A percentile compares a stretch with the other conserved stretches of the same genome.
phyloP scores from a whole-genome alignment of 306 rosid species.

The Lupinus albus region DNA sequence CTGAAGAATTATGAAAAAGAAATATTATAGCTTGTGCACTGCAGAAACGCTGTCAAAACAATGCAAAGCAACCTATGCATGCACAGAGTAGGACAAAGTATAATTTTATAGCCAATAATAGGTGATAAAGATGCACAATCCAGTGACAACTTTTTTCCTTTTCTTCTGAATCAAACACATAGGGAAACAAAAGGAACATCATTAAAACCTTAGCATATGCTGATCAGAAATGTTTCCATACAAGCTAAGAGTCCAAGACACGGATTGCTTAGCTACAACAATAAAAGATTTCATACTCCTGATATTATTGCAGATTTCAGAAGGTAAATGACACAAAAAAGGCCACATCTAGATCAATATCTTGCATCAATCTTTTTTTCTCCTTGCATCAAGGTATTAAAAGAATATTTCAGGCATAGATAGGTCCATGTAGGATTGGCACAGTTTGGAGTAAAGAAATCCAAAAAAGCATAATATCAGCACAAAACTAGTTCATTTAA shows the following conservation, averaged over 20 bases:
- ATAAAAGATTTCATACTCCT: background rate
- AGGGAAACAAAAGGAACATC: background rate
- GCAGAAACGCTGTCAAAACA: constrained; percentile 30
- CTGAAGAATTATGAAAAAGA: constrained; percentile 48
- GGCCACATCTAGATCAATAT: constrained; percentile 1
- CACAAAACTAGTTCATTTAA: constrained; percentile 9
- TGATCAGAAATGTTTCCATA: constrained; percentile 12
- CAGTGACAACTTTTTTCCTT: background rate
- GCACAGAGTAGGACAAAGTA: background rate
- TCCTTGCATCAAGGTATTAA: constrained; percentile 14
- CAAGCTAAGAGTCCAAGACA: background rate
- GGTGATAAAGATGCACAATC: constrained; percentile 8
- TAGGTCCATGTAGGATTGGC: constrained; percentile 1
- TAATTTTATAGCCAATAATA: background rate
- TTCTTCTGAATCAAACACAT: constrained; percentile 27
- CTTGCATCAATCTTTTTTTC: constrained; percentile 9
- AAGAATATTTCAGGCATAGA: constrained; percentile 22
- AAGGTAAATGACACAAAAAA: background rate
- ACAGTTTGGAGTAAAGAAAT: constrained; percentile 30
- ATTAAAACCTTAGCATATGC: constrained; percentile 1
- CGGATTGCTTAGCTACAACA: constrained; percentile 12
- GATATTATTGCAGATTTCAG: background rate
- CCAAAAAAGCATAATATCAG: constrained; percentile 28
- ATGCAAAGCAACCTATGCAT: constrained; percentile 24
- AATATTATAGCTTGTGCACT: constrained; percentile 38